phyloP scores from a whole-genome alignment of 2,329 filamentous ascomycete genomes.

The Colletotrichum truncatum region DNA sequence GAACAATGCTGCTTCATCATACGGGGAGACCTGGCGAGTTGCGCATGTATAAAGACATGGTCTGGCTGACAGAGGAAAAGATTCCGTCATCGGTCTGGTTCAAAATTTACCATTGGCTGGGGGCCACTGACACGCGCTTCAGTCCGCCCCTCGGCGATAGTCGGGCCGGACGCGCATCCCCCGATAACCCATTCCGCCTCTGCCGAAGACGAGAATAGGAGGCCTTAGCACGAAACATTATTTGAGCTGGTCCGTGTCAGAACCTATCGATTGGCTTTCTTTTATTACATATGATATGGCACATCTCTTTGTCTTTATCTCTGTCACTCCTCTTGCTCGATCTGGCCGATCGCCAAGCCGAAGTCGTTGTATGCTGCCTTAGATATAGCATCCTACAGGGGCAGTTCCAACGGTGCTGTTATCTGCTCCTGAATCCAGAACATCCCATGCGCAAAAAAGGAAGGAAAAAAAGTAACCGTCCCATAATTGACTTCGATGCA shows the following conservation, averaged over 20 bases:
- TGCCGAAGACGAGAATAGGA: background rate
- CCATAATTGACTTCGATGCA: background rate
- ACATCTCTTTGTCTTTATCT: too few relatives aligned
- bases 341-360: background rate
- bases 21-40: slow-evolving; percentile 1
- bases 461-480: background rate
- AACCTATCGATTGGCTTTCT: too few relatives aligned
- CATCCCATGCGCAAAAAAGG: background rate
- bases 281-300: too few relatives aligned
- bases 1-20: slow-evolving; percentile 24
- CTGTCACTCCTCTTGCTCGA: too few relatives aligned
- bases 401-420: background rate
- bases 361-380: background rate
- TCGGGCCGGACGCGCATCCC: slow-evolving; percentile 15
- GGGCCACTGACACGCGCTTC: background rate
- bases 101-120: slow-evolving; percentile 22
- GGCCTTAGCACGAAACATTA: background rate
- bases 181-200: background rate
- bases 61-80: background rate
- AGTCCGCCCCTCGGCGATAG: slow-evolving; percentile 17
- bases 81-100: slow-evolving; percentile 25
- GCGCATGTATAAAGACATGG: slow-evolving; percentile 1
- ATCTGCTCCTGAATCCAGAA: background rate
- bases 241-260: too few relatives aligned
- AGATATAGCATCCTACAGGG: background rate